Evolutionary conservation across 1,284 basidiomycete genomes (phyloP).

Genomic region (Kwoniella shivajii): DNA sequence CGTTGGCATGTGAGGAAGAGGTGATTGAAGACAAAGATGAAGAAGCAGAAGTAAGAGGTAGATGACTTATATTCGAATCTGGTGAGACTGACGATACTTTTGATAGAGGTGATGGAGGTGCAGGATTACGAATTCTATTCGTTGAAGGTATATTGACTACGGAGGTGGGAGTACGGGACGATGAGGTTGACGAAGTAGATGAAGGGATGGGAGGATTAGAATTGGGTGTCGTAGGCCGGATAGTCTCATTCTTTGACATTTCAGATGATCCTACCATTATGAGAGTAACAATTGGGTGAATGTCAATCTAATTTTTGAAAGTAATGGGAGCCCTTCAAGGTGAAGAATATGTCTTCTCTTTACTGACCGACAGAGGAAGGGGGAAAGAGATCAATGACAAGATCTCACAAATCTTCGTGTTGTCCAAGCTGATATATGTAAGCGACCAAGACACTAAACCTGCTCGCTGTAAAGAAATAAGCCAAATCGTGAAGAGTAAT

Average conservation of each 20-base stretch:
- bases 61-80: background rate
- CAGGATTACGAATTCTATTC: conserved; percentile 32
- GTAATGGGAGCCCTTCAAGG: too few species aligned
- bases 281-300: background rate
- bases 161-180: conserved; percentile 5
- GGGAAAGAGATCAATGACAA: conserved; percentile 7
- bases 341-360: too few species aligned
- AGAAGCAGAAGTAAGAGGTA: background rate
- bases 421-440: conserved; percentile 21
- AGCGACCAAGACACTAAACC: conserved; percentile 24
- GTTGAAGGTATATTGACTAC: conserved; percentile 21
- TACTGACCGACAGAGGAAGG: background rate
- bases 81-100: conserved; percentile 24
- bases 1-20: too few species aligned
- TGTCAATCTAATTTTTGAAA: background rate
- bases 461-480: too few species aligned
- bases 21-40: background rate
- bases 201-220: background rate
- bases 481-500: too few species aligned
- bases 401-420: conserved; percentile 17
- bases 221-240: conserved; percentile 12
- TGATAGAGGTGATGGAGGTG: conserved; percentile 39
- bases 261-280: conserved; percentile 15
- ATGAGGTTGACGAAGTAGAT: too few species aligned
- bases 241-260: conserved; percentile 18